A percentile compares a stretch with the other conserved stretches of the same genome.
These are phyloP conservation scores for Puya raimondii DNA, from an alignment of 176 grass and related monocot species.

Conservation along the genomic window DNA sequence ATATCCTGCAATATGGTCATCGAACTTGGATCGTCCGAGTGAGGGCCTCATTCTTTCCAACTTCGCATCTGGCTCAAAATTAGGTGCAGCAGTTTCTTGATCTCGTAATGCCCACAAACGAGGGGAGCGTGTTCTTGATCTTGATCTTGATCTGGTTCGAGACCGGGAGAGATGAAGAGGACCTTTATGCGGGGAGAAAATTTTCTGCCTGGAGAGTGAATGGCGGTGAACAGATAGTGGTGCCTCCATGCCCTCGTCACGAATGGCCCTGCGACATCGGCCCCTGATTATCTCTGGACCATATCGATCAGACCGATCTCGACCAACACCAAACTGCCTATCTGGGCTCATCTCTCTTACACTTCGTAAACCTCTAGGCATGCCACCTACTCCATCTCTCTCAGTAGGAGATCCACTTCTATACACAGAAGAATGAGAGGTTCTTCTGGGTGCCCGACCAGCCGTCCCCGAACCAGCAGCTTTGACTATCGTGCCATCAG, in stretches of 20 bases:
- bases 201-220: constrained; percentile 38
- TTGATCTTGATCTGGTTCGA: constrained; percentile 62
- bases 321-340: constrained; percentile 34
- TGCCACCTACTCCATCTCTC: constrained; percentile 25
- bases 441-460: constrained; percentile 25
- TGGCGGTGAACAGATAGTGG: constrained; percentile 15
- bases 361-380: constrained; percentile 35
- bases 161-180: constrained; percentile 44
- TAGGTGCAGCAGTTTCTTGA: neutral
- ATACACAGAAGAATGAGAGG: constrained; percentile 33
- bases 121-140: constrained; percentile 76
- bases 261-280: constrained; percentile 21
- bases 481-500: constrained; percentile 92
- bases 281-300: constrained; percentile 40
- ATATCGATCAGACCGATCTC: constrained; percentile 39
- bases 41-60: constrained; percentile 45
- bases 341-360: constrained; percentile 46
- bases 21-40: constrained; percentile 41
- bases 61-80: constrained; percentile 33
- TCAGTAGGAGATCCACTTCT: constrained; percentile 40
- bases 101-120: constrained; percentile 42
- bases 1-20: constrained; percentile 38
- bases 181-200: constrained; percentile 34
- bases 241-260: constrained; percentile 36
- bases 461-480: constrained; percentile 30